A percentile compares a stretch with the other conserved stretches of the same genome.
Conservation (phyloP, 2,329 filamentous ascomycete genomes). For the Aspergillus unguis region DNA sequence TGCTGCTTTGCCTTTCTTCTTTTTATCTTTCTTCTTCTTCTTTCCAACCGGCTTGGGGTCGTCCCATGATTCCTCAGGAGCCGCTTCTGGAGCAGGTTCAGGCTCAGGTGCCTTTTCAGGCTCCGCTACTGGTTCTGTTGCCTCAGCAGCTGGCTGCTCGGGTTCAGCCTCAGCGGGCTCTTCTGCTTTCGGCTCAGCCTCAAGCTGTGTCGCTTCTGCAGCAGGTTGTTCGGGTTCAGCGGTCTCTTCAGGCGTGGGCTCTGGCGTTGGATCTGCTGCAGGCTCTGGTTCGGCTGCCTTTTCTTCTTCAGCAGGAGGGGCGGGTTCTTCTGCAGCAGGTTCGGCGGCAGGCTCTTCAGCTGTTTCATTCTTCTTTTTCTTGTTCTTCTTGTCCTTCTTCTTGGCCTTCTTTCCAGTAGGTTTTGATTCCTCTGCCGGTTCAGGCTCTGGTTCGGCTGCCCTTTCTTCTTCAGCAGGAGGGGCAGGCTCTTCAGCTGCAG, state of each 20-base stretch:
- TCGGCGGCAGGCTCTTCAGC: neutral
- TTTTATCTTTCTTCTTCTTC: too few relatives aligned
- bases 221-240: slow-evolving; percentile 3
- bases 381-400: neutral
- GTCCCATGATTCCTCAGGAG: too few relatives aligned
- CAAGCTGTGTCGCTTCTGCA: slow-evolving; percentile 12
- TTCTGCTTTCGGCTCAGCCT: slow-evolving; percentile 9
- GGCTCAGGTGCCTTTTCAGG: neutral
- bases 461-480: slow-evolving; percentile 2
- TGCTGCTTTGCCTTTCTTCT: too few relatives aligned
- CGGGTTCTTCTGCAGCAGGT: slow-evolving; percentile 3
- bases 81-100: too few relatives aligned
- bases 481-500: neutral
- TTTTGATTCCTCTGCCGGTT: neutral
- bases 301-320: too few relatives aligned
- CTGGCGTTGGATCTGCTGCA: neutral
- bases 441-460: slow-evolving; percentile 8
- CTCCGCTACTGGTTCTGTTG: neutral
- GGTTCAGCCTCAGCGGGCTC: slow-evolving; percentile 8
- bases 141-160: neutral
- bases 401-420: neutral
- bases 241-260: neutral
- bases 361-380: neutral
- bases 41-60: too few relatives aligned
- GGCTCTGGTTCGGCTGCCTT: slow-evolving; percentile 8